Conservation (phyloP, 257 asterid species). For the Misopates orontium region DNA sequence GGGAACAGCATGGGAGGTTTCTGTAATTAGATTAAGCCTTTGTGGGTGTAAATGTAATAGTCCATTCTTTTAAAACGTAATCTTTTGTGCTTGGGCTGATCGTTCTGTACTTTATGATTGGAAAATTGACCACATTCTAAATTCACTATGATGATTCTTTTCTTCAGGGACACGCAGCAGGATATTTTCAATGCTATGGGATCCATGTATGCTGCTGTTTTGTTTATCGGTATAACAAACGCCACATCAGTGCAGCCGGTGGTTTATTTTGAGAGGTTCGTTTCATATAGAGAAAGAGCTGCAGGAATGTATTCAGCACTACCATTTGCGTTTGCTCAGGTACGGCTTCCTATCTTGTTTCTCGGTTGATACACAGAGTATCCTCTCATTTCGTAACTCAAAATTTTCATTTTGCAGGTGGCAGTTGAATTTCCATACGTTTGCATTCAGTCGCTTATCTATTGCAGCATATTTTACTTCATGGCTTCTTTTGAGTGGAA, state of each 20-base stretch:
- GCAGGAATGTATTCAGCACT: conserved; percentile 96
- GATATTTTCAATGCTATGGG: conserved; percentile 95
- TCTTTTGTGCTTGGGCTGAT: conserved; percentile 2
- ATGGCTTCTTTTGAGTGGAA: conserved; percentile 88
- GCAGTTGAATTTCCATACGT: conserved; percentile 78
- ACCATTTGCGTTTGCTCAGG: conserved; percentile 94
- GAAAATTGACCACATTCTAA: conserved; percentile 1
- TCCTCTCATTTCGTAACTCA: conserved; percentile 1
- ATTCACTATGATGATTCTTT: not conserved
- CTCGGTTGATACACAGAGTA: not conserved
- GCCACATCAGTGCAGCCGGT: conserved; percentile 84
- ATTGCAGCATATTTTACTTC: conserved; percentile 69
- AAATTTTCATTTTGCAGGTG: conserved; percentile 46
- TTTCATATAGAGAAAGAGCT: conserved; percentile 82
- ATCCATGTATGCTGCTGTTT: conserved; percentile 90
- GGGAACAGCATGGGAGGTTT: too few relatives aligned
- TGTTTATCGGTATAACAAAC: conserved; percentile 81
- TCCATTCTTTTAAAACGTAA: not conserved
- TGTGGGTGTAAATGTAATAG: too few relatives aligned
- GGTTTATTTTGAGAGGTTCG: conserved; percentile 73
- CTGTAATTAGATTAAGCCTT: too few relatives aligned
- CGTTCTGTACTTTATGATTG: not conserved
- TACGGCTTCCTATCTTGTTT: conserved; percentile 20
- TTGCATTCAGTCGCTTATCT: conserved; percentile 61
- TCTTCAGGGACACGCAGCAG: conserved; percentile 66